Evolutionary conservation across 208 protist genomes (phyloP), one percentile per base, ranked within the genome.

Genomic region (Crithidia thermophila): DNA sequence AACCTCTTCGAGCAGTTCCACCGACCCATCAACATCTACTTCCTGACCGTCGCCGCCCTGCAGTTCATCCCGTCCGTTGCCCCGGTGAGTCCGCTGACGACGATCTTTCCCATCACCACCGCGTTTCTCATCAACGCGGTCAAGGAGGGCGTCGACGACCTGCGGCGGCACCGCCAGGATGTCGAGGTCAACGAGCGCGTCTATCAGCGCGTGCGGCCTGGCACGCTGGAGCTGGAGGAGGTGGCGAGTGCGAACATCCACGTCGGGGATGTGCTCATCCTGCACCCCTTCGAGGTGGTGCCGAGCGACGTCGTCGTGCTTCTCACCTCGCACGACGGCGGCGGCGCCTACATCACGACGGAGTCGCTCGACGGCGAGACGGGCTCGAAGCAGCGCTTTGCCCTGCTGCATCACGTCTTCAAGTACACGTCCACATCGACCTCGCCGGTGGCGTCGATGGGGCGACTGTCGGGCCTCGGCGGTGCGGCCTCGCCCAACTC

Each of bases 1-100:
- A 98, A 98, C 52, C 73, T 99, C 5, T 98, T 84, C 52, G 95
- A 98, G 57, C 98, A 99, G 81, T 98, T 99, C 50, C 71, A 84
- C n/a, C 80, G 93, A 4, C 82, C 94, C 39, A 95, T 98, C 72
- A 99, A 98, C 67, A 50, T 95, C 21, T 99, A 99, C 58, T 99
- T 99, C 74, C 72, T 99, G 8, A 46, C 98, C 4, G 82, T 98
- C 0, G 83, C 84, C 18, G 72, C 83, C 31, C 61, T 99, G 31
- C 94, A 98, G 82, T 87, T 95, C 34, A 86, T 95, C 23, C 83
- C 83, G 10, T 75, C 58, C 30, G 75, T 93, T 7, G 90, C 92
- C 21, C 90, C 94, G 1, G 91, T 98, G 36, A 97, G 93, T 75
- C 90, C 90, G 25, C 84, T 92, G 43, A 95, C 91, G 0, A 88